Evolutionary conservation across 306 rosid genomes (phyloP), one percentile per base, ranked within the genome.

Genomic region (Vigna mungo): DNA sequence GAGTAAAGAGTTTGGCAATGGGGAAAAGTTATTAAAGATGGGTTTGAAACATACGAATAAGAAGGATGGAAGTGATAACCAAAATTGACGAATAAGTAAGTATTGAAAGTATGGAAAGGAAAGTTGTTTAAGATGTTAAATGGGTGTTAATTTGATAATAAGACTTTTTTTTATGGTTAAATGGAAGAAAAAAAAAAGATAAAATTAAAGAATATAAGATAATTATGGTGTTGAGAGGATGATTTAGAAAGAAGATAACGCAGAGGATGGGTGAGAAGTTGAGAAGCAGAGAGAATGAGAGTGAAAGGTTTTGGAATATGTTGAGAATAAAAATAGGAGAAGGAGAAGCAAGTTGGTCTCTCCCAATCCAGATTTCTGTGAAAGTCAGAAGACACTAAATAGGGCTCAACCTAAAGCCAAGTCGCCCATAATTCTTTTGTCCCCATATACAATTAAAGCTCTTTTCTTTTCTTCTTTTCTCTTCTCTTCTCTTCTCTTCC

Each of bases 391-490:
- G 62, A 37, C 70, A 68, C 70, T 84, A 16, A 68, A 81, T 76
- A 81, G 25, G 75, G 37, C 59, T 32, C 82, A 84, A 86, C 85
- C 86, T 76, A 51, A 80, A 64, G 72, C 84, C 77, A 72, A 37
- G 49, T 72, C 55, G 85, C 95, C 93, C 97, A 89, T 88, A 80
- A 88, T 71, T 76, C 48, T 66, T 55, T 70, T 78, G 92, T 90
- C 88, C 66, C 56, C 81, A 54, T 80, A 15, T 4, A 30, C 5
- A 10, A 77, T 48, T 7, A 8, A 39, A 8, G 2, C 46, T 2
- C 10, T 39, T 39, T 1, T 36, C 41, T 36, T 6, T 1, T 6
- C 41, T 8, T 41, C 12, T 41, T 12, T 41, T 9, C 0, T 41
- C 2, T 9, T 9, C 46, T 7, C 7, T 37, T 37, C 10, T 41